Conservation (phyloP, 164 flowering plant genomes). For the Paratinospora sagittata region DNA sequence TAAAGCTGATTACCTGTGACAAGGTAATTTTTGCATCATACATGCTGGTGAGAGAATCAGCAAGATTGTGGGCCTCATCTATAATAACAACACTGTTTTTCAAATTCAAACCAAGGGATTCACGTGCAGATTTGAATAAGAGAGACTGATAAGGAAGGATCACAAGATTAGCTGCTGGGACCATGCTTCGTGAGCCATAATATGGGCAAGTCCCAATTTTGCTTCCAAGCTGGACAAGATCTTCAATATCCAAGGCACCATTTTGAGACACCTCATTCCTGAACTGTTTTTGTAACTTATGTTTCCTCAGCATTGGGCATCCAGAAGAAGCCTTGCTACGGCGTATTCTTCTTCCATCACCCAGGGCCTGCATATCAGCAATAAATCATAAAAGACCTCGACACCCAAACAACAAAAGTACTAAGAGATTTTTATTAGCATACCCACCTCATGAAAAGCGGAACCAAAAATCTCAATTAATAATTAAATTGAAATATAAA, state of each 20-base stretch:
- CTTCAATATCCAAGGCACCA: slow-evolving; percentile 88
- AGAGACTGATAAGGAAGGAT: slow-evolving; percentile 97
- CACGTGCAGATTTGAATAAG: slow-evolving; percentile 84
- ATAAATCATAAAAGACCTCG: neutral
- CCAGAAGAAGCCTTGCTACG: slow-evolving; percentile 61
- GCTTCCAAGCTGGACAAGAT: slow-evolving; percentile 72
- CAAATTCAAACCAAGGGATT: slow-evolving; percentile 80
- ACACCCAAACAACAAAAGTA: too few species aligned
- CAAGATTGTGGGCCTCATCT: slow-evolving; percentile 98
- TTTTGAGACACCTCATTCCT: slow-evolving; percentile 42
- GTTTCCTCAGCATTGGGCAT: slow-evolving; percentile 84
- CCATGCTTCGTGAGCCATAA: slow-evolving; percentile 85
- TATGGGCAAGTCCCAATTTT: slow-evolving; percentile 84
- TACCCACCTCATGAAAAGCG: too few species aligned
- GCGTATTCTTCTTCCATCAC: slow-evolving; percentile 44
- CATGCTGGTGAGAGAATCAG: slow-evolving; percentile 93
- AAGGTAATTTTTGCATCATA: slow-evolving; percentile 70
- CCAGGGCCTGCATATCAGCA: slow-evolving; percentile 39
- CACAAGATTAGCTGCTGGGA: slow-evolving; percentile 70
- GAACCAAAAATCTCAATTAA: too few species aligned
- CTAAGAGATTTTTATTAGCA: too few species aligned
- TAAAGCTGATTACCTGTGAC: slow-evolving; percentile 54
- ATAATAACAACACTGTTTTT: slow-evolving; percentile 75
- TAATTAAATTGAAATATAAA: too few species aligned
- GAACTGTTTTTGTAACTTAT: slow-evolving; percentile 57